Percentiles rank a stretch among this genome's conserved stretches.
Evolutionary conservation across 2,329 filamentous ascomycete species (phyloP).

Genomic region (Colletotrichum higginsianum): DNA sequence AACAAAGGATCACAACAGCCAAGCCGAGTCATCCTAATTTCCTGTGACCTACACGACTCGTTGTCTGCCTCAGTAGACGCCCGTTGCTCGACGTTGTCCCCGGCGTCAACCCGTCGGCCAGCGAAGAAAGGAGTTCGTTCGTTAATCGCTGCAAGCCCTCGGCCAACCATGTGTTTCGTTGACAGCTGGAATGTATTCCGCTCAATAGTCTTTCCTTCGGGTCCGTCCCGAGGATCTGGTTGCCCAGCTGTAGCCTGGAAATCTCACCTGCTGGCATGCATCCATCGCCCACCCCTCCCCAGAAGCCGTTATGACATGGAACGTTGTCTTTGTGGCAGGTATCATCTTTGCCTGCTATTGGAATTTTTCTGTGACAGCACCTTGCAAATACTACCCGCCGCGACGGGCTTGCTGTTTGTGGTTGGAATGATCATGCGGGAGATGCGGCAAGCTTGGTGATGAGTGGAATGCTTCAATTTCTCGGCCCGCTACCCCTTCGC

Average conservation of each 20-base stretch:
- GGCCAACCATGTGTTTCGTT: neutral
- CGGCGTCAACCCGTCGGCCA: neutral
- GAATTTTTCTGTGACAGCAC: neutral
- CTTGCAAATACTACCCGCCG: neutral
- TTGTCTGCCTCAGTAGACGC: neutral
- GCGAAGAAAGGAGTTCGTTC: neutral
- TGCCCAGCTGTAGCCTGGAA: slow-evolving; percentile 4
- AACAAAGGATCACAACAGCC: neutral
- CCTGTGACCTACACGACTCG: slow-evolving; percentile 1
- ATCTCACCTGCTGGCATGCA: neutral
- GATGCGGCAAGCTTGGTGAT: neutral
- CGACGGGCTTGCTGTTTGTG: neutral
- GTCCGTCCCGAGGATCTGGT: slow-evolving; percentile 31
- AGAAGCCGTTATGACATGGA: slow-evolving; percentile 29
- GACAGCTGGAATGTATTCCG: slow-evolving; percentile 2
- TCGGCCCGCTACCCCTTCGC: neutral
- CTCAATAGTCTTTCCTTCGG: neutral
- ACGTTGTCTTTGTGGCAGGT: slow-evolving; percentile 4
- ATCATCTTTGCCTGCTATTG: neutral
- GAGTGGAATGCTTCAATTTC: slow-evolving; percentile 25
- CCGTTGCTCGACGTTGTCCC: slow-evolving; percentile 7
- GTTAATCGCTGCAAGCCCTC: neutral
- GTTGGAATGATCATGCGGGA: neutral
- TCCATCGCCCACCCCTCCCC: neutral
- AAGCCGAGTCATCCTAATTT: neutral